These are phyloP conservation scores for Kuraishia ogatae DNA, from an alignment of 805 yeast species.

Conservation along the genomic window DNA sequence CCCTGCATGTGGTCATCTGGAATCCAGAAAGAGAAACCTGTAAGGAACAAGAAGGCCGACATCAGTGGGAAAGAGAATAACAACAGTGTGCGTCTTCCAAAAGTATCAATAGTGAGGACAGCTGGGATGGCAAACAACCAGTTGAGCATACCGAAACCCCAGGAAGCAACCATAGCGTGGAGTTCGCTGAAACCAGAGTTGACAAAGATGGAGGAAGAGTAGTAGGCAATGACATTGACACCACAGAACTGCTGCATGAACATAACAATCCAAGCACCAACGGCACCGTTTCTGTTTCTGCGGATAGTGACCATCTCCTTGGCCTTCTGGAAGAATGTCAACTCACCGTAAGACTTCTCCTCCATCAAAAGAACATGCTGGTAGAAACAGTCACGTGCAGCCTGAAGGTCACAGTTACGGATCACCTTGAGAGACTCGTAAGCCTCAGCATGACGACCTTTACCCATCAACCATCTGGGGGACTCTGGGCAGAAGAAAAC, in stretches of 20 bases:
- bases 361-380: slow-evolving; percentile 57
- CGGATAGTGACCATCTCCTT: slow-evolving; percentile 59
- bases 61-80: slow-evolving; percentile 55
- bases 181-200: slow-evolving; percentile 56
- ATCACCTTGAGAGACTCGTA: slow-evolving; percentile 39
- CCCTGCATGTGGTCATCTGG: slow-evolving; percentile 33
- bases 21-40: slow-evolving; percentile 71
- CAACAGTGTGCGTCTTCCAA: slow-evolving; percentile 60
- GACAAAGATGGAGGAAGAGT: slow-evolving; percentile 68
- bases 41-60: slow-evolving; percentile 48
- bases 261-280: slow-evolving; percentile 77
- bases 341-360: slow-evolving; percentile 38
- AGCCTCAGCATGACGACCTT: slow-evolving; percentile 52
- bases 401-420: slow-evolving; percentile 43
- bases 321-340: slow-evolving; percentile 37
- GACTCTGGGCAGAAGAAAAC: slow-evolving; percentile 67
- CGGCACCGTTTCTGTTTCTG: slow-evolving; percentile 76
- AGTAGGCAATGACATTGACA: slow-evolving; percentile 80
- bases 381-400: slow-evolving; percentile 67
- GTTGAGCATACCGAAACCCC: slow-evolving; percentile 82
- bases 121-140: slow-evolving; percentile 81
- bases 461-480: slow-evolving; percentile 74
- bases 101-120: slow-evolving; percentile 66
- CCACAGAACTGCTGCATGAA: slow-evolving; percentile 92
- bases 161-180: slow-evolving; percentile 65